Conservation (phyloP, 2,329 filamentous ascomycete species). For the Arthroderma uncinatum region DNA sequence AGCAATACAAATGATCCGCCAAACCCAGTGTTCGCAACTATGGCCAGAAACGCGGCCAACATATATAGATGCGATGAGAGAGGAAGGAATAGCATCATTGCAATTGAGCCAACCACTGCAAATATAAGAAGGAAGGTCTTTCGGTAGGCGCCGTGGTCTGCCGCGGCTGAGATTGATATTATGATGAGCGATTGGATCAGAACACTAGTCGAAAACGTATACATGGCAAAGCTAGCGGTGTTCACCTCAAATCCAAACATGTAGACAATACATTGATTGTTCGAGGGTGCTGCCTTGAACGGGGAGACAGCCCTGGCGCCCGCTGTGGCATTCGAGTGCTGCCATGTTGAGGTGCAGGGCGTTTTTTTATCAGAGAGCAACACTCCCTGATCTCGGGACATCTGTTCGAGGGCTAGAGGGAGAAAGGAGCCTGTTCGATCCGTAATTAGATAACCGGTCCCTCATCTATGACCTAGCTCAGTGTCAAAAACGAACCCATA, state of each 20-base stretch:
- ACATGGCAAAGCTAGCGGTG: slow-evolving; percentile 39
- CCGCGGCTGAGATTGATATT: slow-evolving; percentile 90
- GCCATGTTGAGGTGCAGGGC: slow-evolving; percentile 60
- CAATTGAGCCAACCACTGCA: slow-evolving; percentile 65
- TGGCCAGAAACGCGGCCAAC: slow-evolving; percentile 69
- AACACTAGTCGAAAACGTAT: slow-evolving; percentile 90
- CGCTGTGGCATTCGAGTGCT: slow-evolving; percentile 20
- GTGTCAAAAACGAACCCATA: slow-evolving; percentile 52
- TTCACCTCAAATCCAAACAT: slow-evolving; percentile 80
- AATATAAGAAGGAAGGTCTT: slow-evolving; percentile 82
- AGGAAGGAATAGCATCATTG: slow-evolving; percentile 81
- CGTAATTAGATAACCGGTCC: neutral
- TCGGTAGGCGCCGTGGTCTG: slow-evolving; percentile 84
- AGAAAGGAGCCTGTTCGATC: slow-evolving; percentile 69
- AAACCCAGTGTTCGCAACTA: slow-evolving; percentile 86
- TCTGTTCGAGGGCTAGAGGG: slow-evolving; percentile 84
- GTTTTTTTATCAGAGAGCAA: slow-evolving; percentile 64
- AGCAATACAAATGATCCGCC: slow-evolving; percentile 90
- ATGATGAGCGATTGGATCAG: slow-evolving; percentile 80
- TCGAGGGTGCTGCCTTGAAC: slow-evolving; percentile 21
- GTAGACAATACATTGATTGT: slow-evolving; percentile 67
- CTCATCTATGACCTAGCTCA: too few relatives aligned
- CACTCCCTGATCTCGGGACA: slow-evolving; percentile 85
- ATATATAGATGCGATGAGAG: slow-evolving; percentile 65
- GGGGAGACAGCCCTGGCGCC: slow-evolving; percentile 13